A percentile compares a stretch with the other conserved stretches of the same genome.
phyloP scores from a whole-genome alignment of 176 grass and related monocot species.

The Panicum miliaceum region DNA sequence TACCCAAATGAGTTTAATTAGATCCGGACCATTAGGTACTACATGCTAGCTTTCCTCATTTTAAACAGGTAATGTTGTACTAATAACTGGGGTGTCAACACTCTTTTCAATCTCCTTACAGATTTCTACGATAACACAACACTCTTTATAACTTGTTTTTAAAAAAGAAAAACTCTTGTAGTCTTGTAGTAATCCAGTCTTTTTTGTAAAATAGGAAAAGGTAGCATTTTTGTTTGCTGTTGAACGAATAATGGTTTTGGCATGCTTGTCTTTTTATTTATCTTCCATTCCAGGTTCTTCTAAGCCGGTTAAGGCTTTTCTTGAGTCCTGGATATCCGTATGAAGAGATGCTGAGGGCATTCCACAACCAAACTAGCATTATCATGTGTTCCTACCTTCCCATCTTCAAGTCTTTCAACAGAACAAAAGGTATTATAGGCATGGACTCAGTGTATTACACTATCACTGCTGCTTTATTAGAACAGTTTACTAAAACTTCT shows the following conservation, averaged over 20 bases:
- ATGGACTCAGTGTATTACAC: not conserved
- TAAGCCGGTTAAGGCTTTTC: constrained; percentile 95
- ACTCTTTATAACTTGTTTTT: not conserved
- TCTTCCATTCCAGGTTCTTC: constrained; percentile 71
- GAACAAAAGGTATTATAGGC: constrained; percentile 70
- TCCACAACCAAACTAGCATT: constrained; percentile 90
- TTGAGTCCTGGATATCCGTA: constrained; percentile 96
- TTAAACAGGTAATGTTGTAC: not conserved
- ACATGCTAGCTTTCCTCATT: not conserved
- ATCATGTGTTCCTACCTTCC: constrained; percentile 98
- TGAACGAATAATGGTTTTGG: constrained; percentile 19
- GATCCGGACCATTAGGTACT: not conserved
- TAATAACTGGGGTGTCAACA: not conserved
- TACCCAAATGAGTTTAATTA: not conserved
- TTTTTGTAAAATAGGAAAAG: not conserved
- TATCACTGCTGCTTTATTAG: not conserved
- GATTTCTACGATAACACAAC: not conserved
- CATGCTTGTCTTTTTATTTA: constrained; percentile 20
- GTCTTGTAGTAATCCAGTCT: not conserved
- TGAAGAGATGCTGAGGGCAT: constrained; percentile 89
- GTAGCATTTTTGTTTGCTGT: constrained; percentile 25
- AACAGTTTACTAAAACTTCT: constrained; percentile 37
- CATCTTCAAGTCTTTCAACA: constrained; percentile 80
- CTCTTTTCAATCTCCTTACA: not conserved
- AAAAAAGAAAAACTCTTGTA: not conserved